Evolutionary conservation across 2,329 filamentous ascomycete genomes (phyloP).

Genomic region (Xylariaceae sp.): DNA sequence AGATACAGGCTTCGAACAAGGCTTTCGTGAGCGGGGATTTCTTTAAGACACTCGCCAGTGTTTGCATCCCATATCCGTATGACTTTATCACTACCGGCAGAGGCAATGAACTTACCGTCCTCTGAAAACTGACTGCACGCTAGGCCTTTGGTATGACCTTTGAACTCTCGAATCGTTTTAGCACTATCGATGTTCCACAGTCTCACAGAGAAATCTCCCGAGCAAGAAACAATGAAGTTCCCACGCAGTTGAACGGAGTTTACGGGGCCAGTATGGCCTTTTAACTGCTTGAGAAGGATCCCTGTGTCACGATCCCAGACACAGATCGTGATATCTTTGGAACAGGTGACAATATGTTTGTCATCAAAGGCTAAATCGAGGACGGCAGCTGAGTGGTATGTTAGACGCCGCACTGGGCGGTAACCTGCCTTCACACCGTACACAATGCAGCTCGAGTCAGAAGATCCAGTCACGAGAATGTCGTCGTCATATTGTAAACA

Average conservation of each 20-base stretch:
- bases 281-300: conserved; percentile 70
- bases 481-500: conserved; percentile 92
- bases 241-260: conserved; percentile 95
- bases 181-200: conserved; percentile 93
- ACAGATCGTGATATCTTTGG: conserved; percentile 91
- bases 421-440: conserved; percentile 82
- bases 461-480: conserved; percentile 93
- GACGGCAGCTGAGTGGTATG: conserved; percentile 80
- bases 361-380: conserved; percentile 92
- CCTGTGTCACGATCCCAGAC: conserved; percentile 89
- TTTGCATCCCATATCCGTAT: conserved; percentile 96
- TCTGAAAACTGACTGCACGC: conserved; percentile 96
- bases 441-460: conserved; percentile 86
- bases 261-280: conserved; percentile 85
- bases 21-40: conserved; percentile 78
- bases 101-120: conserved; percentile 89
- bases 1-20: conserved; percentile 89
- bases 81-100: conserved; percentile 90
- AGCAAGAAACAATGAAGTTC: conserved; percentile 89
- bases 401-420: conserved; percentile 73
- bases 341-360: conserved; percentile 92
- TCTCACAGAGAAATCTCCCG: conserved; percentile 88
- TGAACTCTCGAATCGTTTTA: conserved; percentile 84
- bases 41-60: conserved; percentile 78
- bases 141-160: conserved; percentile 85